A percentile compares a stretch with the other conserved stretches of the same genome.
phyloP scores from a whole-genome alignment of 1,284 basidiomycete genomes.

The Austroboletus sp. region DNA sequence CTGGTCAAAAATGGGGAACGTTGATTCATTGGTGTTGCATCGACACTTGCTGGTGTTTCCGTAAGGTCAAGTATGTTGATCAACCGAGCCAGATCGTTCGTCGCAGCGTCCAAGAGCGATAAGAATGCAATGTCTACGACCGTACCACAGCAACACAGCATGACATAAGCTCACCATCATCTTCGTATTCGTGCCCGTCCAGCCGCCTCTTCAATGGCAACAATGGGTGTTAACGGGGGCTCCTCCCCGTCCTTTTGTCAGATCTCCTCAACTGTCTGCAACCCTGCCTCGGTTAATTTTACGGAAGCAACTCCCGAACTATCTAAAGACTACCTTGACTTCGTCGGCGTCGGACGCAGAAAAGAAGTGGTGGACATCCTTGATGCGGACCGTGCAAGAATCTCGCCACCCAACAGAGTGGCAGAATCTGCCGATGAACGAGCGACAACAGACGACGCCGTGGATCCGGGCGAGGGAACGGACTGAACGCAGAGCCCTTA shows the following conservation, averaged over 20 bases:
- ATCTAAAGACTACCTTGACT: conserved; percentile 46
- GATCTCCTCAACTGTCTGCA: conserved; percentile 49
- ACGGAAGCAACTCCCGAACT: conserved; percentile 45
- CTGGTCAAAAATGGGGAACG: conserved; percentile 20
- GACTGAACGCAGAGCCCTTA: conserved; percentile 60
- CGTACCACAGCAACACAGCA: conserved; percentile 10
- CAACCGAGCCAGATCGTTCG: conserved; percentile 67
- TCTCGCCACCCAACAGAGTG: conserved; percentile 22
- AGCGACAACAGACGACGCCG: conserved; percentile 33
- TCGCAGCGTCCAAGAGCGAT: conserved; percentile 65
- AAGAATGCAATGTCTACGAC: conserved; percentile 46
- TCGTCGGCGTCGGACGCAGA: conserved; percentile 51
- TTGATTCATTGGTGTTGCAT: conserved; percentile 38
- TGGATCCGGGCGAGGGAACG: conserved; percentile 57
- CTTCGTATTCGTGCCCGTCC: conserved; percentile 39
- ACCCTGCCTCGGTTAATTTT: conserved; percentile 59
- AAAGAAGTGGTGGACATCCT: conserved; percentile 49
- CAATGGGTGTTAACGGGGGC: conserved; percentile 31
- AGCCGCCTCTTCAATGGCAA: conserved; percentile 49
- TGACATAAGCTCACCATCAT: conserved; percentile 32
- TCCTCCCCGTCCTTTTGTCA: conserved; percentile 38
- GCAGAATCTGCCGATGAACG: conserved; percentile 47
- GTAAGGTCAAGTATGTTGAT: conserved; percentile 70
- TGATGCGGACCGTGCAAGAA: conserved; percentile 38
- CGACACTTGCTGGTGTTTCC: conserved; percentile 67